Base-by-base conservation (phyloP, 2,329 filamentous ascomycete genomes). In the Sporothrix brasiliensis region DNA sequence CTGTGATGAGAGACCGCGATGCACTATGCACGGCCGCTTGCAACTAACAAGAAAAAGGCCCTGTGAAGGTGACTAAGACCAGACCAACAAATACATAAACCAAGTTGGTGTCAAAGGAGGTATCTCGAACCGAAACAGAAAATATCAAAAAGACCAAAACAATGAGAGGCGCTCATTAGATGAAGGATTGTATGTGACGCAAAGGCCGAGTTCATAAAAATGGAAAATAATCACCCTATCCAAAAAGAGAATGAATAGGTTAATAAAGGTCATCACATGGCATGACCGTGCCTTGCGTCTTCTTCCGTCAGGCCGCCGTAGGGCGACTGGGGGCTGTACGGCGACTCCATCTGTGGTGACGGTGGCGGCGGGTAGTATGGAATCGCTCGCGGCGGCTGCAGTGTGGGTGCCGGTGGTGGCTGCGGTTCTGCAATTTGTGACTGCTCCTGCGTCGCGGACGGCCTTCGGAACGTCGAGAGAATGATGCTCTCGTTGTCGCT, bases 401-500 rank as follows among this genome's bases (percentile, higher is more conserved):
- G 75, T 30, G 82, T 76, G 0, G 84, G 83, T 3, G 83, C 44
- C 11, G 69, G 13, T 27, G 34, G n/a, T 6, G 69, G 41, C 24
- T 73, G 30, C 21, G 24, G 67, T 13, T 54, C 27, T 39, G 68
- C 39, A 24, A 63, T 58, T 76, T 77, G 44, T 83, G 24, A 41
- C 21, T 27, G 60, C 19, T 63, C 60, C 4, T 66, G 30, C 1
- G 30, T 24, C 4, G 2, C 7, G 34, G 63, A 66, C 11, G 63
- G 63, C 19, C 63, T 14, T 19, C 47, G 63, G 24, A 66, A 41
- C 16, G 63, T 53, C 27, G 63, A 52, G 16, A 66, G 19, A 11
- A 79, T 0, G 85, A 83, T 66, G 63, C 69, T 83, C 79, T 41
- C 82, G 79, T 76, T 87, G 77, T 87, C 85, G 68, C 85, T 87